Percentiles rank a stretch among this genome's conserved stretches.
Conservation (phyloP, 208 protist species). For the Naegleria lovaniensis region DNA sequence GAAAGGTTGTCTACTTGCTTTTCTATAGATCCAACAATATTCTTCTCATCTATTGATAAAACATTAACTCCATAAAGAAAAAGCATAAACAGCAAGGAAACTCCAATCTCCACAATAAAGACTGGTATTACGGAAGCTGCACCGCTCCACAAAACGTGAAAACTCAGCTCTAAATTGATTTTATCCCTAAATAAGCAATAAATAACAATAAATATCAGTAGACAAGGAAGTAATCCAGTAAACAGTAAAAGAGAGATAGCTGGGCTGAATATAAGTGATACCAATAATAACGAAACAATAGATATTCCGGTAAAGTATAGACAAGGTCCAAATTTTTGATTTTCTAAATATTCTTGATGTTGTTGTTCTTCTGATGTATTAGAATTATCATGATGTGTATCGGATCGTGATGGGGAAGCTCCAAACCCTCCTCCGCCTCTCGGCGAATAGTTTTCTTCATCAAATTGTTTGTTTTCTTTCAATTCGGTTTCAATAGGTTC, state of each 20-base stretch:
- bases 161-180: not conserved
- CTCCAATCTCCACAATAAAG: not conserved
- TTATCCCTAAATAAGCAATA: not conserved
- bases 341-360: not conserved
- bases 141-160: constrained; percentile 1
- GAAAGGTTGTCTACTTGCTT: no score
- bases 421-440: no score
- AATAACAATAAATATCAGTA: not conserved
- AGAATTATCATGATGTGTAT: no score
- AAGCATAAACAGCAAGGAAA: not conserved
- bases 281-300: not conserved
- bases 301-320: not conserved
- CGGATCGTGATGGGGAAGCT: no score
- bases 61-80: not conserved
- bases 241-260: not conserved
- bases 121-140: not conserved
- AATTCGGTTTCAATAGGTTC: no score
- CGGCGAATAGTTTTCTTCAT: no score
- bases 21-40: not conserved
- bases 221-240: not conserved
- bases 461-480: no score
- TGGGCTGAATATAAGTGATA: not conserved
- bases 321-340: not conserved
- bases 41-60: not conserved
- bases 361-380: no score